A percentile compares a stretch with the other conserved stretches of the same genome.
Conservation (phyloP, 2,329 filamentous ascomycete genomes). For the Pestalotiopsis sp. region DNA sequence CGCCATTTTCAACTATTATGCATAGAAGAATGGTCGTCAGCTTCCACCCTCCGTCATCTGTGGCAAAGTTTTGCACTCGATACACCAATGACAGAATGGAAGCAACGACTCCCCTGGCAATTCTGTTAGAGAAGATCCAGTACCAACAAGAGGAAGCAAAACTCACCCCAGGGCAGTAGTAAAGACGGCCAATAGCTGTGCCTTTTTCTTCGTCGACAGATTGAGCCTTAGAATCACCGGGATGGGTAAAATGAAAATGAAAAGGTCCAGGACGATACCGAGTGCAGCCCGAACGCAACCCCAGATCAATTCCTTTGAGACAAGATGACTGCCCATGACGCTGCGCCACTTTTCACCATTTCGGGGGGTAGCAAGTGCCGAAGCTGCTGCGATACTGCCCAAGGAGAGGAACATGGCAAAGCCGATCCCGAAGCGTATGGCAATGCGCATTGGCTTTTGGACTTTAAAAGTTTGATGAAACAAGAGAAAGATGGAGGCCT, state of each 20-base stretch:
- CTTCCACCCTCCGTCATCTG: not conserved
- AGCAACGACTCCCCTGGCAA: not conserved
- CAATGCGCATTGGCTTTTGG: conserved; percentile 10
- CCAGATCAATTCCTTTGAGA: not conserved
- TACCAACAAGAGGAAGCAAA: not conserved
- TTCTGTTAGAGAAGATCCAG: not conserved
- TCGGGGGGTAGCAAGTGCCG: not conserved
- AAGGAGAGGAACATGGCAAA: conserved; percentile 12
- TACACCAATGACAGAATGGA: not conserved
- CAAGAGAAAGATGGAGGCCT: conserved; percentile 17
- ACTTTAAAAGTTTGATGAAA: conserved; percentile 16
- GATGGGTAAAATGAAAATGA: conserved; percentile 18
- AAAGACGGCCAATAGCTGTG: conserved; percentile 16
- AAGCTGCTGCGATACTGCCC: conserved; percentile 7
- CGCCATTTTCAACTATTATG: not conserved
- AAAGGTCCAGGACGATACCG: not conserved
- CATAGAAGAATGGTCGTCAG: not conserved
- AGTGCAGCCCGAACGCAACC: not conserved
- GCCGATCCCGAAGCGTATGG: conserved; percentile 17
- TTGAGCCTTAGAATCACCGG: conserved; percentile 15
- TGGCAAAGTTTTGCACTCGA: not conserved
- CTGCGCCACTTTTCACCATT: not conserved
- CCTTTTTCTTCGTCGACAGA: conserved; percentile 12
- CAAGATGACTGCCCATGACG: not conserved
- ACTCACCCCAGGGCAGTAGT: conserved; percentile 15